Base-by-base conservation (phyloP, 805 yeast species). In the Myxozyma mucilagina region DNA sequence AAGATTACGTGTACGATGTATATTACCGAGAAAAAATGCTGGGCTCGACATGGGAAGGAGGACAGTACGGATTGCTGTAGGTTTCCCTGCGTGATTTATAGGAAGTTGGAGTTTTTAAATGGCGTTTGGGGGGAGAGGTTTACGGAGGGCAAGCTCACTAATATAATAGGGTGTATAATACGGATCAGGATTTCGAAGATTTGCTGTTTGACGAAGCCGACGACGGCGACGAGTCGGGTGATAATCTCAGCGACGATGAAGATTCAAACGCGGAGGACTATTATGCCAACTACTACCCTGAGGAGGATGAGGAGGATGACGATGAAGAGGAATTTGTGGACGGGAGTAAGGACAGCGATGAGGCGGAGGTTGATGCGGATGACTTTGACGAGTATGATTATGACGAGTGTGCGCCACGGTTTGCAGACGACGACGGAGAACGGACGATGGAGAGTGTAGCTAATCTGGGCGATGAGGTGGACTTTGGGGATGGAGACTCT, bases 211-310 rank as follows among this genome's bases (percentile, higher is more conserved):
- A 60, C 31, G 63, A 65, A 31, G 55, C 57, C 35, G 66, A 59
- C 34, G 69, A 67, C 11, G 63, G 35, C 20, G 50, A 52, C 8
- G 31, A 31, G 13, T 36, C 56, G 34, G 56, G 38, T 9, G 20
- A 34, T 18, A 35, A 47, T 29, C 53, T 52, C 24, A 65, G 70
- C 20, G 79, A 70, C 52, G 78, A 76, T 45, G 78, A 75, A 41
- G 79, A 77, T 62, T 75, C 79, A 16, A 76, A 76, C 56, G 97
- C 97, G 20, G 99, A 93, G 75, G 90, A 89, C 57, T 92, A 86
- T 70, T 93, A 93, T 72, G 84, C 85, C 68, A 93, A 94, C 73
- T 98, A 93, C 70, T 93, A 93, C 70, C 98, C 98, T 0, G 96
- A 90, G 49, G 97, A 92, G 70, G 97, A 90, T 65, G 74, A 73